Percentiles rank a stretch among this genome's conserved stretches.
These are phyloP conservation scores for Papilionanthe hybrid DNA, from an alignment of 116 monocot genomes.

Conservation along the genomic window DNA sequence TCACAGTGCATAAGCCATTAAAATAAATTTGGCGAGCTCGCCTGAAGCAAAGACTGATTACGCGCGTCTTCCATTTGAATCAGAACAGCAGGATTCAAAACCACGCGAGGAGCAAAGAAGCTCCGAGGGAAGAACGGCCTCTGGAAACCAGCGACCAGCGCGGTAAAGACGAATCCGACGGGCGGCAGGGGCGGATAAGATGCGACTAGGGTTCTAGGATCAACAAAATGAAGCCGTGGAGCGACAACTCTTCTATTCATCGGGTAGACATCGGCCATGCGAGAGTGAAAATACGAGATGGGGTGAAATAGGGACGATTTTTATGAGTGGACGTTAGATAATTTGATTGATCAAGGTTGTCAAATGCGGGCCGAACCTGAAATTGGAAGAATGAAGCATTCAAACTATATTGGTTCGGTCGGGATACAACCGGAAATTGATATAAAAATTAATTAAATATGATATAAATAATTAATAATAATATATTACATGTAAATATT, in stretches of 20 bases:
- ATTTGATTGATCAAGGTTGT: too few relatives aligned
- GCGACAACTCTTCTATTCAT: neutral
- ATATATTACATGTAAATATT: too few relatives aligned
- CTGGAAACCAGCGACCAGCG: neutral
- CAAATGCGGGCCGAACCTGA: too few relatives aligned
- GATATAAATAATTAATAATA: too few relatives aligned
- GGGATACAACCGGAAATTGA: too few relatives aligned
- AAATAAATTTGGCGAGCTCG: neutral
- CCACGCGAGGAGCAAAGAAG: neutral
- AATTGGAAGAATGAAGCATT: too few relatives aligned
- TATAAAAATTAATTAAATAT: too few relatives aligned
- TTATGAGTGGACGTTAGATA: neutral
- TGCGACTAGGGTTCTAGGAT: slow-evolving; percentile 15
- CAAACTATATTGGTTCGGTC: too few relatives aligned
- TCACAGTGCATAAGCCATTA: neutral
- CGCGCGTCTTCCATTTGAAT: slow-evolving; percentile 20
- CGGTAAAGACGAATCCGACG: neutral
- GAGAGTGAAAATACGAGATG: too few relatives aligned
- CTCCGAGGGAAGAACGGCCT: neutral
- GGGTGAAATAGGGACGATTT: neutral
- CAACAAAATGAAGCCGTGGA: neutral
- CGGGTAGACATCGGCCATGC: neutral
- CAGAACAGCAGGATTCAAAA: slow-evolving; percentile 3
- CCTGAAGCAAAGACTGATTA: slow-evolving; percentile 19
- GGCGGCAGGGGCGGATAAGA: neutral